A percentile compares a stretch with the other conserved stretches of the same genome.
Conservation (phyloP, 345 rosid genomes). For the Ceriops tagal region DNA sequence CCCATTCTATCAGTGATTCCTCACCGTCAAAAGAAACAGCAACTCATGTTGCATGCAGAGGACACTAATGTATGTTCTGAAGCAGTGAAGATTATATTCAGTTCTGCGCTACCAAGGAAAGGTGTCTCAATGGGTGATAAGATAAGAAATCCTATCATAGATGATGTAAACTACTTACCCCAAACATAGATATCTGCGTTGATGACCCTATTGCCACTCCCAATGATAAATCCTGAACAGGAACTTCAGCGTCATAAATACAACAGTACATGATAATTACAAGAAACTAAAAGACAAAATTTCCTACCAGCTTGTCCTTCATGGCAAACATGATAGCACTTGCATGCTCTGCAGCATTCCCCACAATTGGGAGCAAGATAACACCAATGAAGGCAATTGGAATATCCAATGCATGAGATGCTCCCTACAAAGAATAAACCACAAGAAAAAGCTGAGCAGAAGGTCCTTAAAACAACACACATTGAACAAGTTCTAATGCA, state of each 20-base stretch:
- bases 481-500: not conserved
- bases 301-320: slow-evolving; percentile 89
- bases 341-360: slow-evolving; percentile 98
- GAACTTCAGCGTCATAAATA: not conserved
- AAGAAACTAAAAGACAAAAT: not conserved
- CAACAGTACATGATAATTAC: not conserved
- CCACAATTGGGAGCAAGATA: slow-evolving; percentile 92
- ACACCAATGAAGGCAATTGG: slow-evolving; percentile 93
- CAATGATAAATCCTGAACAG: slow-evolving; percentile 74
- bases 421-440: slow-evolving; percentile 52
- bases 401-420: slow-evolving; percentile 70
- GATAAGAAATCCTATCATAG: not conserved
- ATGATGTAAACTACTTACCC: slow-evolving; percentile 43
- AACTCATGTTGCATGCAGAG: too few species aligned
- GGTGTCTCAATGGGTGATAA: too few species aligned
- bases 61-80: too few species aligned
- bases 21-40: too few species aligned
- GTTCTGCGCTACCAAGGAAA: too few species aligned
- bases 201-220: slow-evolving; percentile 99
- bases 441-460: not conserved
- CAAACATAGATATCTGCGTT: slow-evolving; percentile 93
- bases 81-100: too few species aligned
- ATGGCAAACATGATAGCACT: slow-evolving; percentile 95
- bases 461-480: not conserved
- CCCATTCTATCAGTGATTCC: too few species aligned